Evolutionary conservation across 2,329 filamentous ascomycete genomes (phyloP).

Genomic region (Penicillium olsonii): DNA sequence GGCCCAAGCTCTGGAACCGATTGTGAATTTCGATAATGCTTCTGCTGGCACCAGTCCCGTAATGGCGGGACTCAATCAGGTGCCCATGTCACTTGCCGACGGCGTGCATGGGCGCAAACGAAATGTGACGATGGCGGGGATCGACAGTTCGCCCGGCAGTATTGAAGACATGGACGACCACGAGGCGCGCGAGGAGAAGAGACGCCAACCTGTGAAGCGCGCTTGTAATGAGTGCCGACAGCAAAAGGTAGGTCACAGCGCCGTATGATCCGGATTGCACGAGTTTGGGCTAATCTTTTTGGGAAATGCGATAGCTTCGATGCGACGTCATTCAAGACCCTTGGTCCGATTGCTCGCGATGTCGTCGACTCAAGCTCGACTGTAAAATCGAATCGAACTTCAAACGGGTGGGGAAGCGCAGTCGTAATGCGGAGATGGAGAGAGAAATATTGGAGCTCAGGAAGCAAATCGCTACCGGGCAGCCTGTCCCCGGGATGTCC

Average conservation of each 20-base stretch:
- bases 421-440: conserved; percentile 66
- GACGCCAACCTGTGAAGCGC: conserved; percentile 56
- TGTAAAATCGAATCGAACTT: conserved; percentile 71
- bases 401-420: conserved; percentile 67
- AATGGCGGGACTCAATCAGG: conserved; percentile 38
- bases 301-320: conserved; percentile 52
- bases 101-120: conserved; percentile 43
- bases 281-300: conserved; percentile 12
- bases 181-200: conserved; percentile 45
- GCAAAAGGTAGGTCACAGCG: conserved; percentile 57
- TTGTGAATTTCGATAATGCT: conserved; percentile 35
- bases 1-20: conserved; percentile 30
- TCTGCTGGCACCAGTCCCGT: conserved; percentile 38
- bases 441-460: conserved; percentile 55
- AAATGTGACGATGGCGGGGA: conserved; percentile 44
- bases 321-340: conserved; percentile 68
- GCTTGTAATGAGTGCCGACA: conserved; percentile 71
- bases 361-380: conserved; percentile 61
- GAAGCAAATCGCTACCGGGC: conserved; percentile 46
- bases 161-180: conserved; percentile 48
- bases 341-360: conserved; percentile 63
- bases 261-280: not conserved
- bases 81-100: conserved; percentile 32
- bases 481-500: conserved; percentile 20
- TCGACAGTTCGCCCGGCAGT: conserved; percentile 51